phyloP scores from a whole-genome alignment of 371 early-diverging fungal species.

The Rhizopus delemar region DNA sequence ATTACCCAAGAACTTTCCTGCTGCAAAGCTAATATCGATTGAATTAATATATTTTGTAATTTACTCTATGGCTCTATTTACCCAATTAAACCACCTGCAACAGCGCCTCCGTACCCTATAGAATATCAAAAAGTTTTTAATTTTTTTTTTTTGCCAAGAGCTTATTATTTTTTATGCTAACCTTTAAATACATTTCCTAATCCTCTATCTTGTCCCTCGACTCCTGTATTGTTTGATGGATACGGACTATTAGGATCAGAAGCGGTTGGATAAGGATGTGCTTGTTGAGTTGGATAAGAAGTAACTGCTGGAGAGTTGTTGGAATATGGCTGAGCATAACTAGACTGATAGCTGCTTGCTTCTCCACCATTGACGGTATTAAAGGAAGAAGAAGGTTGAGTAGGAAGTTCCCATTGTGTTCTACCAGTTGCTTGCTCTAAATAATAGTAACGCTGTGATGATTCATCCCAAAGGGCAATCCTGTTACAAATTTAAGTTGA shows the following conservation, averaged over 20 bases:
- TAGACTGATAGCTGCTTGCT: slow-evolving; percentile 24
- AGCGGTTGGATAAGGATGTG: neutral
- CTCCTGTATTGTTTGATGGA: neutral
- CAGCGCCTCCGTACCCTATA: slow-evolving; percentile 23
- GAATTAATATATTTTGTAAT: neutral
- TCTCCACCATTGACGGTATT: slow-evolving; percentile 17
- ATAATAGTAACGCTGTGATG: slow-evolving; percentile 40
- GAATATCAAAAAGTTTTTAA: neutral
- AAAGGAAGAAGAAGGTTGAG: neutral
- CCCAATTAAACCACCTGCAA: slow-evolving; percentile 25
- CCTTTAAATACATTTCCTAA: slow-evolving; percentile 20
- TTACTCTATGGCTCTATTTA: neutral
- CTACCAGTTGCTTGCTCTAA: slow-evolving; percentile 36
- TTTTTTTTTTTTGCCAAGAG: neutral
- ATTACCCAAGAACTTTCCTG: slow-evolving; percentile 17
- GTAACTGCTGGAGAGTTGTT: slow-evolving; percentile 8
- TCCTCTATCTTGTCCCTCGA: slow-evolving; percentile 5
- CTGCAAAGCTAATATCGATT: slow-evolving; percentile 13
- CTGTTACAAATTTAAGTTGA: neutral
- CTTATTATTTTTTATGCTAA: neutral
- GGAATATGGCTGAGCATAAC: slow-evolving; percentile 1
- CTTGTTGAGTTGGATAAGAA: slow-evolving; percentile 2
- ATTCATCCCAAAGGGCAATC: slow-evolving; percentile 45
- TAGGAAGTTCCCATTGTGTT: slow-evolving; percentile 48
- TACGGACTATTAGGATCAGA: neutral